These are phyloP conservation scores for Suhomyces emberorum DNA, from an alignment of 805 yeast genomes.

Conservation along the genomic window DNA sequence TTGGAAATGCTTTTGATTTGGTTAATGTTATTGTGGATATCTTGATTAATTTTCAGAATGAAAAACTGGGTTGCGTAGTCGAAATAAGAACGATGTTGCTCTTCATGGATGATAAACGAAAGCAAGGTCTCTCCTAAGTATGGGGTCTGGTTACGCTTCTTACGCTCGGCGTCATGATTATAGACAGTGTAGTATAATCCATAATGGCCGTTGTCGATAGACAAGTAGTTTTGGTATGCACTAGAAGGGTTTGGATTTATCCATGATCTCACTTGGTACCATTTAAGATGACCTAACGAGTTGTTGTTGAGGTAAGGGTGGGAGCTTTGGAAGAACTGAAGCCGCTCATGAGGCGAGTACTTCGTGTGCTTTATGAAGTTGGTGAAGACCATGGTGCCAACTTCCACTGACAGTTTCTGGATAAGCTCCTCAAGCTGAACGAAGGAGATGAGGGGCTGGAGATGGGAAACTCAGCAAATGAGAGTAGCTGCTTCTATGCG, in stretches of 20 bases:
- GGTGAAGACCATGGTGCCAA: slow-evolving; percentile 12
- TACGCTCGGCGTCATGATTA: slow-evolving; percentile 31
- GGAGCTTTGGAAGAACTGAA: slow-evolving; percentile 25
- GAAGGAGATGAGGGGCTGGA: too few relatives aligned
- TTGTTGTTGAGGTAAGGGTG: slow-evolving; percentile 18
- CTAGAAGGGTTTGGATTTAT: slow-evolving; percentile 24
- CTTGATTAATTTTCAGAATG: slow-evolving; percentile 31
- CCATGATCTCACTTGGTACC: slow-evolving; percentile 16
- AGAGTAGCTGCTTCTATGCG: too few relatives aligned
- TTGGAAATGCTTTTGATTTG: slow-evolving; percentile 20
- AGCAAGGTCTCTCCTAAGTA: slow-evolving; percentile 9
- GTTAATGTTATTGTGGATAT: slow-evolving; percentile 24
- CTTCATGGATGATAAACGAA: slow-evolving; percentile 8
- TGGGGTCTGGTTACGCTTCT: slow-evolving; percentile 7
- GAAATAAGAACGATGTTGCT: slow-evolving; percentile 2
- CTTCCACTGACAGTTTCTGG: too few relatives aligned
- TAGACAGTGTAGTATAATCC: slow-evolving; percentile 41
- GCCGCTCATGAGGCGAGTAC: slow-evolving; percentile 14
- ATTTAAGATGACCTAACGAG: slow-evolving; percentile 7
- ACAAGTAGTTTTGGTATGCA: slow-evolving; percentile 16
- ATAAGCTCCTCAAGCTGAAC: too few relatives aligned
- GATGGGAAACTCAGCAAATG: too few relatives aligned
- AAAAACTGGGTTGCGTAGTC: slow-evolving; percentile 18
- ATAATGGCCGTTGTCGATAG: slow-evolving; percentile 39
- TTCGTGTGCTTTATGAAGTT: slow-evolving; percentile 15